Conservation (phyloP, 2,329 filamentous ascomycete species). For the Geosmithia putterillii region DNA sequence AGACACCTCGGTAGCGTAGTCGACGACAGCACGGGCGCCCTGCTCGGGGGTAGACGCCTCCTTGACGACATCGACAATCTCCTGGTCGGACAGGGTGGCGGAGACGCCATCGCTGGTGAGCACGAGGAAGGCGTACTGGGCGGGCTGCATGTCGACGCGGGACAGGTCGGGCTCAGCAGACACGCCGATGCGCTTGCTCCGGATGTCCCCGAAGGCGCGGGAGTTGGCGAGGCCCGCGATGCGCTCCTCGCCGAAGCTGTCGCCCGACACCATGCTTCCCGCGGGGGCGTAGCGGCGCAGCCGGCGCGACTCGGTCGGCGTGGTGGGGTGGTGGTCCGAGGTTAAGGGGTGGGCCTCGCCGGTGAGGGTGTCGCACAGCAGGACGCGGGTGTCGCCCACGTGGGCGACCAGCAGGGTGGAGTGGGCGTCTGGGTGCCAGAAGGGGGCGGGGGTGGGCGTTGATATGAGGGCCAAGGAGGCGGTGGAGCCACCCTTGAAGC, state of each 20-base stretch:
- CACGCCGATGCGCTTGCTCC: constrained; percentile 83
- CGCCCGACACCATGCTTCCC: constrained; percentile 66
- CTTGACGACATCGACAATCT: constrained; percentile 92
- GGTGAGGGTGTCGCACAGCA: constrained; percentile 78
- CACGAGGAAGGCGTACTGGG: constrained; percentile 81
- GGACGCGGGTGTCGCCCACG: constrained; percentile 82
- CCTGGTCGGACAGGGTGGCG: constrained; percentile 77
- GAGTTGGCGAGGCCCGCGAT: constrained; percentile 90
- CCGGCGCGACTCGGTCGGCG: constrained; percentile 69
- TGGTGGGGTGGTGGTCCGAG: constrained; percentile 84
- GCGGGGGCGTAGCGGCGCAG: constrained; percentile 71
- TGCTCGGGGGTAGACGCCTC: constrained; percentile 86
- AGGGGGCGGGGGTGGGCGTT: constrained; percentile 81
- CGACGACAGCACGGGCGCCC: constrained; percentile 65
- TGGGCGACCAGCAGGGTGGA: constrained; percentile 80
- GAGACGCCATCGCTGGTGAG: constrained; percentile 83
- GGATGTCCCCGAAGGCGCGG: constrained; percentile 86
- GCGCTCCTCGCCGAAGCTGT: constrained; percentile 95
- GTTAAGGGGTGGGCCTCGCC: constrained; percentile 73
- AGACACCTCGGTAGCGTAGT: constrained; percentile 79
- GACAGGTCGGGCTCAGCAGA: constrained; percentile 86
- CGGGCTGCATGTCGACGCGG: constrained; percentile 65
- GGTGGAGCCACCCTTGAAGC: constrained; percentile 90
- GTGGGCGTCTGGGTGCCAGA: constrained; percentile 84
- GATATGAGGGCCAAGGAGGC: constrained; percentile 84